Conservation (phyloP, 2,329 filamentous ascomycete species). For the Chaetomiaceae sp. region DNA sequence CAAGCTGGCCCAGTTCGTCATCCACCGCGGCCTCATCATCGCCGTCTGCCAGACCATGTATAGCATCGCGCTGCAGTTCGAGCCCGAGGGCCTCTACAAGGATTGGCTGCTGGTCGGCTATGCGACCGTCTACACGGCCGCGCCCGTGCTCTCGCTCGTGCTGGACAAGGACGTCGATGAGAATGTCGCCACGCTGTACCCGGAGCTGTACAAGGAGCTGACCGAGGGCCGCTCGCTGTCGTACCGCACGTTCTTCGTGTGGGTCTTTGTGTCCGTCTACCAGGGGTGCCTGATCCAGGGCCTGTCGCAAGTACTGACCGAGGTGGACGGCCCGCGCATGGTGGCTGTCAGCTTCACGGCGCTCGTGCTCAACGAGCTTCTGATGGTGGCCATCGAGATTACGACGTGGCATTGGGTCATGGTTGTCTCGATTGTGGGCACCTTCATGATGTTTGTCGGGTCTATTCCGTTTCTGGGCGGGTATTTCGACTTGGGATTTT, state of each 20-base stretch:
- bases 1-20: constrained; percentile 96
- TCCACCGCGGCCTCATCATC: constrained; percentile 93
- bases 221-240: constrained; percentile 79
- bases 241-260: constrained; percentile 93
- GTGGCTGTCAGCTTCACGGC: constrained; percentile 89
- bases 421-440: constrained; percentile 78
- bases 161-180: constrained; percentile 95
- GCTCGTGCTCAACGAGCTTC: constrained; percentile 85
- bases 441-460: constrained; percentile 70
- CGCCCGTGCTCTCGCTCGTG: constrained; percentile 86
- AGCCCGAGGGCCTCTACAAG: constrained; percentile 90
- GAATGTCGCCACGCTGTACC: constrained; percentile 86
- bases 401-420: constrained; percentile 96
- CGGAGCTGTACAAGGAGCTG: constrained; percentile 96
- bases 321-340: constrained; percentile 68
- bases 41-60: constrained; percentile 96
- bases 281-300: constrained; percentile 94
- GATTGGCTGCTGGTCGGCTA: constrained; percentile 98
- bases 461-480: constrained; percentile 77
- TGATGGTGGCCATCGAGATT: constrained; percentile 96
- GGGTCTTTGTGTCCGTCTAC: constrained; percentile 92
- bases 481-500: constrained; percentile 83
- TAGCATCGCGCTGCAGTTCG: constrained; percentile 85
- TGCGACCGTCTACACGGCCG: constrained; percentile 90
- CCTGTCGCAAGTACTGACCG: constrained; percentile 80